phyloP scores from a whole-genome alignment of 1,284 basidiomycete species.

The Melampsora larici-populina region DNA sequence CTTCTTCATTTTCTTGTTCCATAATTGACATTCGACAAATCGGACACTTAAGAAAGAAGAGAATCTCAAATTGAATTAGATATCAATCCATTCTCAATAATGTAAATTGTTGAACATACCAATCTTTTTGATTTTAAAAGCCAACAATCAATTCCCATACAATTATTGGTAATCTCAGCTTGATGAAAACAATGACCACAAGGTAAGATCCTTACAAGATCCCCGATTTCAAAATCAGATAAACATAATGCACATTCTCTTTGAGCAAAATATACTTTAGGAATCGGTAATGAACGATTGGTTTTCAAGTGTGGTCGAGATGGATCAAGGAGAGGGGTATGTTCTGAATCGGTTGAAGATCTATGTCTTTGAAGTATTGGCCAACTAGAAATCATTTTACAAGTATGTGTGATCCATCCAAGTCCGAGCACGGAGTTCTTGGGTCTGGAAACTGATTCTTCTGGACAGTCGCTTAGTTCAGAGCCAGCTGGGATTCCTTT shows the following conservation, averaged over 20 bases:
- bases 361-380: constrained; percentile 40
- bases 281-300: constrained; percentile 20
- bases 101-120: constrained; percentile 60
- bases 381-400: constrained; percentile 3
- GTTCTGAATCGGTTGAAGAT: constrained; percentile 40
- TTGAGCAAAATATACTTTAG: constrained; percentile 43
- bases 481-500: constrained; percentile 59
- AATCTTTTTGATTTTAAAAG: constrained; percentile 81
- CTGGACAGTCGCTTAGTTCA: constrained; percentile 48
- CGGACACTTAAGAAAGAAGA: constrained; percentile 81
- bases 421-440: constrained; percentile 6
- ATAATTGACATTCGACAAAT: constrained; percentile 59
- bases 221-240: constrained; percentile 74
- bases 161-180: constrained; percentile 60
- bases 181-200: constrained; percentile 85
- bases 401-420: constrained; percentile 46
- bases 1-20: not conserved
- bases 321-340: constrained; percentile 10
- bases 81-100: no score
- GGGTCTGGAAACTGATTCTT: constrained; percentile 42
- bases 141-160: constrained; percentile 68
- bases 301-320: not conserved
- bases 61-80: no score
- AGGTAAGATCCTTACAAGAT: constrained; percentile 79
- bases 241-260: constrained; percentile 85